Evolutionary conservation across 768 basidiomycete genomes (phyloP), one percentile per base, ranked within the genome.

Genomic region (Phanerodontia chrysosporium): DNA sequence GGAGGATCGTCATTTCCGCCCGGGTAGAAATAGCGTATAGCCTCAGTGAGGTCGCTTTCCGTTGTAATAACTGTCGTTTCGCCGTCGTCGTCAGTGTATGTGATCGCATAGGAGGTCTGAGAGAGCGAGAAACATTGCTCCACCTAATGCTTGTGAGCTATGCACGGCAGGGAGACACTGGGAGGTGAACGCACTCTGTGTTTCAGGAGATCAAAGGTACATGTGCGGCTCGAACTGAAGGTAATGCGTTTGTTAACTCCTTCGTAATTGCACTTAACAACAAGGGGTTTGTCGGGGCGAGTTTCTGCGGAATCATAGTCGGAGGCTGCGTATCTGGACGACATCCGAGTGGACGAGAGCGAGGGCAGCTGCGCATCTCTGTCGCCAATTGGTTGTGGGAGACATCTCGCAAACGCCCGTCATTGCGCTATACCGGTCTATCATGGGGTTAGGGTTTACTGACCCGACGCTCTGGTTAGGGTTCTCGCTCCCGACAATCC

Each of bases 31-130:
- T 93, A 98, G 32, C 83, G 78, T 58, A 98, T 89, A 1, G 95
- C 94, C 64, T 96, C 95, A 1, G 85, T 82, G 22, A 97, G 79
- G 66, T 95, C 90, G 4, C 73, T 69, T 58, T 96, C 92, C 21
- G 80, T 83, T 0, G 76, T 73, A 62, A 95, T 90, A 61, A 78
- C 80, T 24, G 80, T 84, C 57, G 83, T 80, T 69, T 94, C 92
- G 58, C 87, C 89, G 59, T 95, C 92, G 68, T 97, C 92, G 67
- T 95, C 93, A 65, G 85, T 89, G 74, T 93, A 97, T 4, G 85
- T 78, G 58, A 98, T 86, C 4, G 77, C 77, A 66, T 89, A 96
- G 6, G 84, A 74, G 0, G 83, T 82, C 3, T 83, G 82, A 45
- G 79, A 84, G 24, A 96, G 81, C 0, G 86, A 81, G 69, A 93